Percentiles rank a stretch among this genome's conserved stretches.
phyloP scores from a whole-genome alignment of 2,329 filamentous ascomycete genomes.

The Dactylellina sp. region DNA sequence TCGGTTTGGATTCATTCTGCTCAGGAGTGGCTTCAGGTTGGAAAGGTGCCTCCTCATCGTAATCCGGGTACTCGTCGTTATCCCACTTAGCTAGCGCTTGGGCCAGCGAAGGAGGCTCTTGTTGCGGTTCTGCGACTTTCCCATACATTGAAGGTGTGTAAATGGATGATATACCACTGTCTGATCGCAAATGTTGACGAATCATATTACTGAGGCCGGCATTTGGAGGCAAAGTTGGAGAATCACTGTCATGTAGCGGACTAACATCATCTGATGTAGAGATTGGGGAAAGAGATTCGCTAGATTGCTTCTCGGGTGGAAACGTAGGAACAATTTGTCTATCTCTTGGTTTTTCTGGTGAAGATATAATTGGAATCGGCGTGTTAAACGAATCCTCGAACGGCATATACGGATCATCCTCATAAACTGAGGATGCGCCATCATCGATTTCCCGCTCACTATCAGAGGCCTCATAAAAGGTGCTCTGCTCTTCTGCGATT shows the following conservation, averaged over 20 bases:
- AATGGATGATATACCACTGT: constrained; percentile 84
- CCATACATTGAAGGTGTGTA: constrained; percentile 68
- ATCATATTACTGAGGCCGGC: constrained; percentile 82
- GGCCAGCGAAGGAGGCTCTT: constrained; percentile 48
- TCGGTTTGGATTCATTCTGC: constrained; percentile 33
- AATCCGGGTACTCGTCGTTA: constrained; percentile 46
- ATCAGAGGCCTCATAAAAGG: constrained; percentile 50
- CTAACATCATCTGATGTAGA: constrained; percentile 4
- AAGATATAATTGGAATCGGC: constrained; percentile 3
- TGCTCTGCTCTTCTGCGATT: constrained; percentile 27
- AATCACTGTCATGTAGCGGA: constrained; percentile 68
- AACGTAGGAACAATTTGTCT: constrained; percentile 34
- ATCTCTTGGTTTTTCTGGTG: constrained; percentile 13
- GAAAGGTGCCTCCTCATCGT: constrained; percentile 53
- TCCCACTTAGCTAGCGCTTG: constrained; percentile 52
- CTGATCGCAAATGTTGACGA: constrained; percentile 82
- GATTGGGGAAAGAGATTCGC: background rate
- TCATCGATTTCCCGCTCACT: constrained; percentile 51
- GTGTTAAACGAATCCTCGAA: constrained; percentile 27
- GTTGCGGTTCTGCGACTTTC: constrained; percentile 56
- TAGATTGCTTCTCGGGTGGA: constrained; percentile 19
- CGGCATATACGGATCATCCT: constrained; percentile 47
- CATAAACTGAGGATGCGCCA: constrained; percentile 53
- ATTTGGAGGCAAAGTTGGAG: constrained; percentile 80
- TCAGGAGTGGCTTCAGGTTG: constrained; percentile 32